phyloP scores from a whole-genome alignment of 2,329 filamentous ascomycete species.

The Talaromyces sp. region DNA sequence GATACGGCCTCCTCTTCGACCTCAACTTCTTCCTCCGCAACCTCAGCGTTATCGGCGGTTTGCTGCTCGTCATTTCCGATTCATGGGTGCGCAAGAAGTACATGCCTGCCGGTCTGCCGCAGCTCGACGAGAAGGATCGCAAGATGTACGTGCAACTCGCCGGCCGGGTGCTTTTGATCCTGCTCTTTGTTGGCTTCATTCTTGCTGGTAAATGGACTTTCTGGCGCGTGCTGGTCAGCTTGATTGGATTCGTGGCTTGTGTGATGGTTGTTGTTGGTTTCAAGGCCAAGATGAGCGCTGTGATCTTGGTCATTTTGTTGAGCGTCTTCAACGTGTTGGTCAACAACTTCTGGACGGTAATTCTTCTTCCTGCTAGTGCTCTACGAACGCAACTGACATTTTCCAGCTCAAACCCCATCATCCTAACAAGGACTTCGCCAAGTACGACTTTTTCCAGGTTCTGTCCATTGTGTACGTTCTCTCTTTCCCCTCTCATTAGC shows the following conservation, averaged over 20 bases:
- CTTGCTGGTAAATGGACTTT: constrained; percentile 92
- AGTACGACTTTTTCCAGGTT: constrained; percentile 99
- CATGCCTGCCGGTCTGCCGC: constrained; percentile 88
- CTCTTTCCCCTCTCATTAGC: not conserved
- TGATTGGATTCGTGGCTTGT: constrained; percentile 84
- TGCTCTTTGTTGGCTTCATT: constrained; percentile 95
- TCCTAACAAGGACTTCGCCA: constrained; percentile 99
- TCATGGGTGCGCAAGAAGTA: constrained; percentile 98
- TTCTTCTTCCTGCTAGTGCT: constrained; percentile 37
- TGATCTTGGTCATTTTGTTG: constrained; percentile 89
- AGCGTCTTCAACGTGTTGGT: constrained; percentile 96
- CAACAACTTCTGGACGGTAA: constrained; percentile 99
- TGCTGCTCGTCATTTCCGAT: constrained; percentile 97
- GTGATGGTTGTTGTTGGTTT: constrained; percentile 99
- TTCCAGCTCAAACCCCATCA: constrained; percentile 88
- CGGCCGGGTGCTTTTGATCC: constrained; percentile 91
- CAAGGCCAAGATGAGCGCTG: constrained; percentile 99
- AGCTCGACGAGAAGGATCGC: constrained; percentile 97
- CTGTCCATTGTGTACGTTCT: constrained; percentile 81
- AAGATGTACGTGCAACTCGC: constrained; percentile 99
- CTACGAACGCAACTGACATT: not conserved
- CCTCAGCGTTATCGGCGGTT: constrained; percentile 91
- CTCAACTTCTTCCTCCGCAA: constrained; percentile 99
- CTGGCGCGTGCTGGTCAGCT: constrained; percentile 79
- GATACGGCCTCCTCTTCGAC: constrained; percentile 97